Evolutionary conservation across 345 rosid species (phyloP), one percentile per base, ranked within the genome.

Genomic region (Eucalyptus curtisii): DNA sequence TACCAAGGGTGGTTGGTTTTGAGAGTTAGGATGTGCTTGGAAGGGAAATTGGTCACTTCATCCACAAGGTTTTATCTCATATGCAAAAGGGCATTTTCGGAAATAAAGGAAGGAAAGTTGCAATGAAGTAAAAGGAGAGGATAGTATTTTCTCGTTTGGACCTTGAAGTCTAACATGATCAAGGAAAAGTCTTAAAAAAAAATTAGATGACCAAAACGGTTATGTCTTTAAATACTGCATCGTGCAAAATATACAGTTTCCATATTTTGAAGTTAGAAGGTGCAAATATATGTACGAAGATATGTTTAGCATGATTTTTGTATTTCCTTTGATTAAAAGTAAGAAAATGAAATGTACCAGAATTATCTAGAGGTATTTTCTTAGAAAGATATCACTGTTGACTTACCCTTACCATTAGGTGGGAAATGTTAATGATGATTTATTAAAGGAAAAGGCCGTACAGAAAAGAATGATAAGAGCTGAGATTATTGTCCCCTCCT

Each of bases 361-460:
- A 71, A 33, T 71, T 71, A 37, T 2, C 25, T 37, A 37, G 45
- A 19, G 45, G 7, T 7, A 30, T 13, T 64, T 59, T 68, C 80
- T 66, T 31, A 68, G 42, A 53, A 53, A 53, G 59, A 53, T 20
- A 8, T 53, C 0, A 53, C 25, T 22, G 3, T 53, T 49, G 19
- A 49, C 0, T 13, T 49, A 1, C 2, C 59, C 59, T 8, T 53
- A 53, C 12, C 0, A 8, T 20, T 22, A 20, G 27, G 24, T 4
- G 5, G 59, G 27, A 53, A 8, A 0, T 22, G 59, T 53, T 0
- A 22, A 19, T 37, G 45, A 37, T 37, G 45, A 37, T 37, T 37
- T 19, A 71, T 19, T 7, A 19, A 8, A 31, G 42, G 24, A 8
- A 71, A 71, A 33, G 1, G 7, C 25, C 4, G 24, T 33, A 17